Percentiles rank a stretch among this genome's conserved stretches.
Evolutionary conservation across 1,284 basidiomycete species (phyloP).

Genomic region (Cutaneotrichosporon dermatis): DNA sequence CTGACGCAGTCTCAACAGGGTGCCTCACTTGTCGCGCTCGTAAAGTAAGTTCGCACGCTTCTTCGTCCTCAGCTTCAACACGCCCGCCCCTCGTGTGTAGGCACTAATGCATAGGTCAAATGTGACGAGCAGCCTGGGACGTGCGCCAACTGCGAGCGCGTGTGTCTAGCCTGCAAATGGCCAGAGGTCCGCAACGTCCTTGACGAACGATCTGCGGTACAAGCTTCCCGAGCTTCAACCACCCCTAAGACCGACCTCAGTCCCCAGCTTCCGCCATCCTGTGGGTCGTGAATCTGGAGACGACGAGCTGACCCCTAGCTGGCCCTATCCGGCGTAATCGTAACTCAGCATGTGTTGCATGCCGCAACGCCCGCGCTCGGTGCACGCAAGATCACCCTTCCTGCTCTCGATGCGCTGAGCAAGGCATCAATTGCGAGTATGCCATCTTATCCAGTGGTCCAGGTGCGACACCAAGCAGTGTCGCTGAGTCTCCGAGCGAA

Average conservation of each 20-base stretch:
- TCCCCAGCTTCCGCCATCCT: conserved; percentile 4
- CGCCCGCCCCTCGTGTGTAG: too few relatives aligned
- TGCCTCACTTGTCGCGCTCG: conserved; percentile 23
- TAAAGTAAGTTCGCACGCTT: conserved; percentile 10
- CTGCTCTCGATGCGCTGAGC: conserved; percentile 12
- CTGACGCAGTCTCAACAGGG: conserved; percentile 2
- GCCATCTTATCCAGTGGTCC: not conserved
- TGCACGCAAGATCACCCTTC: conserved; percentile 17
- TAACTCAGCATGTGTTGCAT: conserved; percentile 5
- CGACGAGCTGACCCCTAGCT: conserved; percentile 1
- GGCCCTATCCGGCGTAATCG: conserved; percentile 17
- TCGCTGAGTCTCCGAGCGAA: conserved; percentile 11
- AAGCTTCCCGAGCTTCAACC: not conserved
- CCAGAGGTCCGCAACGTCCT: conserved; percentile 19
- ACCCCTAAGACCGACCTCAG: not conserved
- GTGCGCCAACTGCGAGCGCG: conserved; percentile 24
- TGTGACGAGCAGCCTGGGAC: conserved; percentile 24
- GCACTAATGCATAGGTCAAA: conserved; percentile 17
- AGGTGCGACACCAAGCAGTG: conserved; percentile 12
- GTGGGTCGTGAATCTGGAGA: not conserved
- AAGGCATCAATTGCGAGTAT: conserved; percentile 15
- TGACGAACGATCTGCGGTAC: conserved; percentile 7
- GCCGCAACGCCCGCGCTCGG: conserved; percentile 8
- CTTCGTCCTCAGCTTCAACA: too few relatives aligned
- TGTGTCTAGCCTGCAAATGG: conserved; percentile 21